Base-by-base conservation (phyloP, 345 rosid species). In the Populus simonii region DNA sequence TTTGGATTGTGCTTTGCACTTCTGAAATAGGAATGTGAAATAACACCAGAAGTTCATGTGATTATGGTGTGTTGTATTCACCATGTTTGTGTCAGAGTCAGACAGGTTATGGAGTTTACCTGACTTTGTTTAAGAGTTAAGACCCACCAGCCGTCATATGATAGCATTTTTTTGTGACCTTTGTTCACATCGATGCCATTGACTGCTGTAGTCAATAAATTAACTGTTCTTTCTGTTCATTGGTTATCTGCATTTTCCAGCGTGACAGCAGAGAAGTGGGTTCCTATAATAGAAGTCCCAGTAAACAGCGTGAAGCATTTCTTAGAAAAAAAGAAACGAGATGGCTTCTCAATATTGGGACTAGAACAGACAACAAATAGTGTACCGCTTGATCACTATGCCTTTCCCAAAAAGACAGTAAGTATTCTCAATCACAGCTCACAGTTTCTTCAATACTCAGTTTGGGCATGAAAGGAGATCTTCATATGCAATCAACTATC, bases 361-460 rank as follows among this genome's bases (percentile, higher is more conserved):
- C 84, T 93, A 84, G 99, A 95, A 84, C 98, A 93, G 87, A 95
- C 99, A 41, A 93, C 98, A 36, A 95, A 93, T 68, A 92, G 99
- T 67, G 59, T 91, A 53, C 89, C 92, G 29, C 96, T 95, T 25
- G 96, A 95, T 82, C 86, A 81, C 78, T 91, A 82, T 72, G 78
- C 51, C 68, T 95, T 88, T 79, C 99, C 98, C 15, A 81, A 90
- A 80, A 91, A 87, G 86, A 90, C 92, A 11, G 98, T 92, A 87
- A 88, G 89, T 84, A 70, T 68, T 53, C 39, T 53, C 49, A 78
- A 43, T n/a, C 61, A 25, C 61, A 22, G 51, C 47, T 59, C 7
- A 49, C 22, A 23, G 27, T 71, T 41, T 39, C 53, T 25, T 18
- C 18, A 22, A n/a, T 27, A 35, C 25, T 36, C 15, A 11, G 33